A percentile compares a stretch with the other conserved stretches of the same genome.
These are phyloP conservation scores for Amborella trichopoda DNA, from an alignment of 164 flowering plant species.

Conservation along the genomic window DNA sequence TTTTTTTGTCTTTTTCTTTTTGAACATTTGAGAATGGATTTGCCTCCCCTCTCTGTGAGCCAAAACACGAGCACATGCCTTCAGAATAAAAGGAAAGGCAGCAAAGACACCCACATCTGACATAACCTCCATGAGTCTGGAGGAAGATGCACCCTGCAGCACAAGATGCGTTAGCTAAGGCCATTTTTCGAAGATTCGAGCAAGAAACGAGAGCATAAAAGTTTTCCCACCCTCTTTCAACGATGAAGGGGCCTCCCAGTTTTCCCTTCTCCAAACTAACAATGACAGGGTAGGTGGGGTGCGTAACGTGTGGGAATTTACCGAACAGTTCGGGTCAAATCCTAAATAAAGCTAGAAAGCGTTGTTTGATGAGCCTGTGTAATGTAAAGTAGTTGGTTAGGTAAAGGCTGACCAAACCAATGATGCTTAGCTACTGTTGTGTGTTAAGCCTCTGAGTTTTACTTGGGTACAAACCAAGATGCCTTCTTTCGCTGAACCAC, in stretches of 20 bases:
- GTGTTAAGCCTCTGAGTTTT: not conserved
- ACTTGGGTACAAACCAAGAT: not conserved
- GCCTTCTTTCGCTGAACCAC: not conserved
- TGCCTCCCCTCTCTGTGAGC: constrained; percentile 6
- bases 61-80: constrained; percentile 4
- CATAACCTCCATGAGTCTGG: too few relatives aligned
- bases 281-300: too few relatives aligned
- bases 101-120: too few relatives aligned
- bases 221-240: too few relatives aligned
- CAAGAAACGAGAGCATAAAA: too few relatives aligned
- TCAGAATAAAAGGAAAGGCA: constrained; percentile 12
- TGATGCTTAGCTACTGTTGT: constrained; percentile 5
- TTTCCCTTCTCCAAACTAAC: too few relatives aligned
- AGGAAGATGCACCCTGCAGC: too few relatives aligned
- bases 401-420: too few relatives aligned
- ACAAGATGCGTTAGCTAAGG: too few relatives aligned
- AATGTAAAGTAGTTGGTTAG: not conserved
- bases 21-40: constrained; percentile 4
- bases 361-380: constrained; percentile 1
- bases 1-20: too few relatives aligned
- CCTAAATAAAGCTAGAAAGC: constrained; percentile 1
- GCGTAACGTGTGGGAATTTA: not conserved
- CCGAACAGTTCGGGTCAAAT: constrained; percentile 1
- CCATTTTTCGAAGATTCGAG: too few relatives aligned
- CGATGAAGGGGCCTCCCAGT: too few relatives aligned